Evolutionary conservation across 1,284 basidiomycete species (phyloP).

Genomic region (Ustilago shanxiensis): DNA sequence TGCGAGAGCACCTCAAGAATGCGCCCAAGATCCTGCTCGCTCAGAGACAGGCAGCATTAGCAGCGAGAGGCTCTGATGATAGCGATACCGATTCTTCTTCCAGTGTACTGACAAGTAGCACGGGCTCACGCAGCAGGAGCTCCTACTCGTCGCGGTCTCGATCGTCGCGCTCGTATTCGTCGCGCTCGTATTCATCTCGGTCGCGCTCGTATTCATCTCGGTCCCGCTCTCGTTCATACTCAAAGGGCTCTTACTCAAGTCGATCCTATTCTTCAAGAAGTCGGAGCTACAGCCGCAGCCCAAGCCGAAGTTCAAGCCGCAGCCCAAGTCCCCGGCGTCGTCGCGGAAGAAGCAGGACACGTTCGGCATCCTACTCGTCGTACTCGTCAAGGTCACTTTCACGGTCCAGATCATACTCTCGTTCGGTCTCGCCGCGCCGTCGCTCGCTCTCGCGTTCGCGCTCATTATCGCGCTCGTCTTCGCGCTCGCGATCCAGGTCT

Average conservation of each 20-base stretch:
- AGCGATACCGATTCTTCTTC: conserved; percentile 45
- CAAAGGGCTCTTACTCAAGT: conserved; percentile 34
- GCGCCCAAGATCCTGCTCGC: conserved; percentile 91
- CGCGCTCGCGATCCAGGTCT: conserved; percentile 18
- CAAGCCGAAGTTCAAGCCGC: conserved; percentile 9
- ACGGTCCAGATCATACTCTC: conserved; percentile 30
- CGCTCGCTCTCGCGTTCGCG: conserved; percentile 24
- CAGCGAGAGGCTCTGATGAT: conserved; percentile 45
- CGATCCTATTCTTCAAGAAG: conserved; percentile 42
- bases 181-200: conserved; percentile 14
- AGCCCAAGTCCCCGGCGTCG: conserved; percentile 15
- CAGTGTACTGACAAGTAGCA: conserved; percentile 42
- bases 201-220: conserved; percentile 15
- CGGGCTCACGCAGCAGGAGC: conserved; percentile 34
- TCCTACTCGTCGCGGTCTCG: conserved; percentile 42
- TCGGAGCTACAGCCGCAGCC: conserved; percentile 22
- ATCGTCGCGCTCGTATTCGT: conserved; percentile 39
- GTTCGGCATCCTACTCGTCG: conserved; percentile 44
- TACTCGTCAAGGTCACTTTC: conserved; percentile 42
- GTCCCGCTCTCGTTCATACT: conserved; percentile 30
- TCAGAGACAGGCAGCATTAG: conserved; percentile 77
- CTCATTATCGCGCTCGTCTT: conserved; percentile 15
- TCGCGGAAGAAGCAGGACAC: conserved; percentile 30
- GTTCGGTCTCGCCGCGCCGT: conserved; percentile 15
- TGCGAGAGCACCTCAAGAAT: conserved; percentile 96